Percentiles rank a stretch among this genome's conserved stretches.
These are phyloP conservation scores for Dactylonectria macrodidyma DNA, from an alignment of 2,329 filamentous ascomycete genomes.

Conservation along the genomic window DNA sequence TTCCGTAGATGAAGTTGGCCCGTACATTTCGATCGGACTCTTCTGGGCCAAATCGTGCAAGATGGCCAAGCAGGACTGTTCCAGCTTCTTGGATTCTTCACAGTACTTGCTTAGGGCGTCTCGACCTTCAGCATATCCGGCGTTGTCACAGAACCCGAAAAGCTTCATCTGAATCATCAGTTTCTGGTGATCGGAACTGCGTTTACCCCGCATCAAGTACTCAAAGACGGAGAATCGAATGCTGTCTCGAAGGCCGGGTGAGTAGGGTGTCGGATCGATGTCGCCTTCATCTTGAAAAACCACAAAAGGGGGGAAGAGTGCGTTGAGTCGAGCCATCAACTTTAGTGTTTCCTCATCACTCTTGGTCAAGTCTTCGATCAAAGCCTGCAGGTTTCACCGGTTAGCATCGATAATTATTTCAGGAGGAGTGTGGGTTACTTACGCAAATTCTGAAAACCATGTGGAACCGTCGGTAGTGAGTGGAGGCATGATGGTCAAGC, in stretches of 20 bases:
- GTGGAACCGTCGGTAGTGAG: constrained; percentile 51
- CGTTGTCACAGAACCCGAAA: constrained; percentile 52
- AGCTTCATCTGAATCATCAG: constrained; percentile 50
- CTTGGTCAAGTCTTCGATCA: constrained; percentile 44
- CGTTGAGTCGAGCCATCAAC: constrained; percentile 55
- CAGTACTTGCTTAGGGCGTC: constrained; percentile 50
- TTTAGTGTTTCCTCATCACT: constrained; percentile 31
- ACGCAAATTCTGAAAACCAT: constrained; percentile 53
- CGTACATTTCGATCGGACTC: constrained; percentile 11
- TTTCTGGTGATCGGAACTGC: constrained; percentile 37
- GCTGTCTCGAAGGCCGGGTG: constrained; percentile 51
- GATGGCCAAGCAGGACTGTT: constrained; percentile 48
- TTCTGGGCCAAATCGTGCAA: constrained; percentile 39
- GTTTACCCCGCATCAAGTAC: constrained; percentile 49
- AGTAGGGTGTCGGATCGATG: constrained; percentile 48
- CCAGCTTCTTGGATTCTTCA: constrained; percentile 54
- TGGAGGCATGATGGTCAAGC: constrained; percentile 48
- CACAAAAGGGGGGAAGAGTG: constrained; percentile 51
- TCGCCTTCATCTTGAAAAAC: constrained; percentile 43
- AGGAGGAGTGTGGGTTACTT: constrained; percentile 27
- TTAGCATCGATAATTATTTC: background rate
- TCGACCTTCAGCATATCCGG: constrained; percentile 49
- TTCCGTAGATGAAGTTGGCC: constrained; percentile 16
- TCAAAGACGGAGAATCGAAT: constrained; percentile 55
- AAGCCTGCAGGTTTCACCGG: constrained; percentile 40